Evolutionary conservation across 192 early-diverging fungal genomes (phyloP), one percentile per base, ranked within the genome.

Genomic region (Nowakowskiella sp.): DNA sequence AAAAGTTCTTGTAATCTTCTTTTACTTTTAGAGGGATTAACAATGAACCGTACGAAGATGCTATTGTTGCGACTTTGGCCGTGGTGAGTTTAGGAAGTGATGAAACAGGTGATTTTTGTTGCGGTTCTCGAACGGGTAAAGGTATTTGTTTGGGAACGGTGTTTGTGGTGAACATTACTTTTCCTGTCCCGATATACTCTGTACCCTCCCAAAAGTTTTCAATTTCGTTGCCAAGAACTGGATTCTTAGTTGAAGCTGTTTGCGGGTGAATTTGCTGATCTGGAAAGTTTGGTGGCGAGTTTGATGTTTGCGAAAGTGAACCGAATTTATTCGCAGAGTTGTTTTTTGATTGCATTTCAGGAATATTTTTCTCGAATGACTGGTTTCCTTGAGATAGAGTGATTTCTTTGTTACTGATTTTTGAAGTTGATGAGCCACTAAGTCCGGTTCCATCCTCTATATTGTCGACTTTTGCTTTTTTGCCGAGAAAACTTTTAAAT

Each of bases 1-100:
- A 60, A 33, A 64, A 33, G 8, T 44, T 27, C 0, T 30, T 28
- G 29, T 53, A 60, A 23, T 61, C 63, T 6, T 31, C 58, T n/a
- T 23, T 31, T 7, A 60, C 22, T 4, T 22, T 45, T 16, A 47
- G 28, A 7, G 57, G 58, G 10, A 65, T 61, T 6, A 61, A 44
- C 0, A 39, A 13, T 19, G 36, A 39, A 13, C 36, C 36, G 36
- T 39, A 39, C 36, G 36, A 13, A 39, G 36, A 13, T 13, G 36
- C 13, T 13, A 39, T 13, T 39, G 13, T 13, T 13, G 36, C 19
- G 36, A 19, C 13, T 19, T 39, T 13, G 36, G 13, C 19, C 36
- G 19, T 39, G 36, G 36, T 39, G 36, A n/a, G n/a, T n/a, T n/a
- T 39, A 39, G 19, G 36, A 19, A 19, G 19, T 19, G 13, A 39